Evolutionary conservation across 2,329 filamentous ascomycete species (phyloP), one percentile per base, ranked within the genome.

Genomic region (Colletotrichum trifolii): DNA sequence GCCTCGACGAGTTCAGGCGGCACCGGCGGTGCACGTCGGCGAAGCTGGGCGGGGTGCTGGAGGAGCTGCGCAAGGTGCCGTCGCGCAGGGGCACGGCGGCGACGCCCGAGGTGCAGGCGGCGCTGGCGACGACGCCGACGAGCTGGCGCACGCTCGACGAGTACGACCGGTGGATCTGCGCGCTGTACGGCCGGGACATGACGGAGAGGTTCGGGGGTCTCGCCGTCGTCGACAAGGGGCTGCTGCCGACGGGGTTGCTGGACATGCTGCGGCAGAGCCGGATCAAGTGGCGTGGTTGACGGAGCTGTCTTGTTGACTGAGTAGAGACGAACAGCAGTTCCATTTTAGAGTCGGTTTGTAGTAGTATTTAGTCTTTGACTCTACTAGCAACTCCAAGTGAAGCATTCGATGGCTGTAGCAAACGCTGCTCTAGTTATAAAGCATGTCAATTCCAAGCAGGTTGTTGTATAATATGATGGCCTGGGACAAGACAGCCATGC

Each of bases 231-330:
- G 77, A 81, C 63, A 70, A 73, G 49, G 76, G 77, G 2, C 57
- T 81, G 54, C 66, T 82, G 62, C 79, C 80, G 8, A 76, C 77
- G 69, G 78, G 78, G 4, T 69, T 81, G 69, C 73, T 81, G 50
- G 72, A 72, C 61, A 73, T 79, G 68, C 67, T 81, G 68, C 69
- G 73, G 69, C 74, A 71, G 71, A 77, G 73, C 65, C 73, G 73
- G 64, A 76, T 73, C 48, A 72, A 76, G 66, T 80, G 78, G 77
- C 71, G 77, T 49, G 77, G 75, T 2, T 80, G 58, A 72, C 12
- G 40, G 35, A 35, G 39, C 48, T n/a, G 40, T 13, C 25, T 25
- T 25, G 25, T 25, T 25, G 25, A 25, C 25, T 25, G 25, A 25
- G 25, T 25, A 25, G 25, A 5, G 25, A 5, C 25, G 25, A 5